These are phyloP conservation scores for Escovopsis sp. DNA, from an alignment of 2,329 filamentous ascomycete genomes.

Conservation along the genomic window DNA sequence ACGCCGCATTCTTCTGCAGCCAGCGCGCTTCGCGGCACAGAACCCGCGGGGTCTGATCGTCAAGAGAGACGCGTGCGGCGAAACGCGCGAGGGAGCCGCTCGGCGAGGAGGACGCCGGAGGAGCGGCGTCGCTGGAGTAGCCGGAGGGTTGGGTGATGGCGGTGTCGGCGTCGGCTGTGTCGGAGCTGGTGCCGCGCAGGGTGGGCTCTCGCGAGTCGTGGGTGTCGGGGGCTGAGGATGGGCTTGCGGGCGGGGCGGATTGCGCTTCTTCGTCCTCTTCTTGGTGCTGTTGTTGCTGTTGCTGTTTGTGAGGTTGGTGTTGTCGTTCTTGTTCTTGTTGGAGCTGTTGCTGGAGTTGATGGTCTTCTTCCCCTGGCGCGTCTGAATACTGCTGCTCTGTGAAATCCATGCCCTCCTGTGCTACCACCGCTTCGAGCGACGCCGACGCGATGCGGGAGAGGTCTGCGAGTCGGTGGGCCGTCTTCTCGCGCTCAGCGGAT, in stretches of 20 bases:
- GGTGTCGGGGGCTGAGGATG: too few species aligned
- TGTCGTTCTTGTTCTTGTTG: too few species aligned
- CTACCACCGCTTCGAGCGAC: too few species aligned
- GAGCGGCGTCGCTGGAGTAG: not conserved
- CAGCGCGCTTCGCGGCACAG: constrained; percentile 1
- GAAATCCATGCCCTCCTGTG: too few species aligned
- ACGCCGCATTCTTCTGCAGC: not conserved
- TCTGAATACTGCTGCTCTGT: too few species aligned
- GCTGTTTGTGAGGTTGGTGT: too few species aligned
- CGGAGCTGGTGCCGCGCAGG: not conserved
- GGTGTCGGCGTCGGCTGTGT: not conserved
- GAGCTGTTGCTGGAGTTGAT: too few species aligned
- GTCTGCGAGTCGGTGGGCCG: not conserved
- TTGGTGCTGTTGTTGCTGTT: too few species aligned
- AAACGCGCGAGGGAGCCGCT: constrained; percentile 1
- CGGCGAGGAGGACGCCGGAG: constrained; percentile 1
- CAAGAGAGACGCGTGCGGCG: not conserved
- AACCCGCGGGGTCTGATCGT: constrained; percentile 1
- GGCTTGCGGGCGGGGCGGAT: too few species aligned
- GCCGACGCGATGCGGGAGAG: too few species aligned
- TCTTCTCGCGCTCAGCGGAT: not conserved
- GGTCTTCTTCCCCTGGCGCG: too few species aligned
- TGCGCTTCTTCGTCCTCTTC: not conserved
- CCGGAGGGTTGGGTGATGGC: not conserved
- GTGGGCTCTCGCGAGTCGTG: too few species aligned